These are phyloP conservation scores for Lumnitzera littorea DNA, from an alignment of 345 rosid genomes.

Conservation along the genomic window DNA sequence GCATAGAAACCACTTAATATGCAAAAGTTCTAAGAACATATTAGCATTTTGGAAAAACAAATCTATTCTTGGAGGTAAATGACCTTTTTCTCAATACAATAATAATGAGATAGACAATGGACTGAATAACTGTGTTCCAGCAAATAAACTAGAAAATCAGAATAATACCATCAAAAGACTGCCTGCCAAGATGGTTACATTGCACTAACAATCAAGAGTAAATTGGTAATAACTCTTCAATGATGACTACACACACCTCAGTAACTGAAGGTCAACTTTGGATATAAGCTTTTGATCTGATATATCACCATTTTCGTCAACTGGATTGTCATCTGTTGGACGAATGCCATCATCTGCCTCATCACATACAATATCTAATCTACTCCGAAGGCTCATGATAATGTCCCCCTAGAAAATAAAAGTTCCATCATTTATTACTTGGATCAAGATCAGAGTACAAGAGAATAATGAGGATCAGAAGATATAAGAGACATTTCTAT, in stretches of 20 bases:
- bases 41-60: no score
- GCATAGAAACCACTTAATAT: no score
- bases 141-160: no score
- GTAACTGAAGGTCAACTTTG: conserved; percentile 29
- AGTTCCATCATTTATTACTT: not conserved
- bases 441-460: conserved; percentile 3
- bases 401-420: conserved; percentile 58
- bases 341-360: conserved; percentile 54
- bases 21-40: no score
- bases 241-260: conserved; percentile 35
- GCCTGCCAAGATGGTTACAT: no score
- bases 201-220: not conserved
- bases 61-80: no score
- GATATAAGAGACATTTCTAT: no score
- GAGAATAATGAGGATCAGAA: not conserved
- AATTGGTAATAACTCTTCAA: not conserved
- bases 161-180: no score
- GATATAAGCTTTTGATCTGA: conserved; percentile 27
- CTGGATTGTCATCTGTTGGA: conserved; percentile 17
- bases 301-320: conserved; percentile 21
- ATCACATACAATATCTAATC: conserved; percentile 76
- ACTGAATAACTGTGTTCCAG: no score
- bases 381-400: conserved; percentile 73
- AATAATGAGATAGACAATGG: no score
- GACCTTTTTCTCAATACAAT: no score